Conservation (phyloP, 129 eudicot genomes). For the Smallanthus sonchifolius region DNA sequence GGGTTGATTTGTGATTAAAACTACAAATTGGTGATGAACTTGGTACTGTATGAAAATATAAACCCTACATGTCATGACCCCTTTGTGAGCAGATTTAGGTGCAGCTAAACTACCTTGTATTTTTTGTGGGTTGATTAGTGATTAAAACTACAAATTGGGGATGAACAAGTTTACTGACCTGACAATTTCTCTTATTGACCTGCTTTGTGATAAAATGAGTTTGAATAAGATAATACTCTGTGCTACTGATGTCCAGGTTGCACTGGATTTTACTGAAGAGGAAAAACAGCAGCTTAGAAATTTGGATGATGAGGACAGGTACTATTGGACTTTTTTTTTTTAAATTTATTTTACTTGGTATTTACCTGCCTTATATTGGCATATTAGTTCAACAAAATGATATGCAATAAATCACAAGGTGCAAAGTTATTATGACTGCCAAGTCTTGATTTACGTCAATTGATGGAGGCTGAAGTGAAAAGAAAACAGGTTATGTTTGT, state of each 20-base stretch:
- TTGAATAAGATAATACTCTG: too few species aligned
- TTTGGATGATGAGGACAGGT: slow-evolving; percentile 64
- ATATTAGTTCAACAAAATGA: not conserved
- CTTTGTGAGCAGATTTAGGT: not conserved
- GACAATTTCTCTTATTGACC: not conserved
- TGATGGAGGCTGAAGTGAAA: not conserved
- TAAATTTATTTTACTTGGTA: not conserved
- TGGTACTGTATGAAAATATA: not conserved
- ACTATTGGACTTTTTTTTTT: not conserved
- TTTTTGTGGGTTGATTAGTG: too few species aligned
- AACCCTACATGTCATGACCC: not conserved
- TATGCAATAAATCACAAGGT: not conserved
- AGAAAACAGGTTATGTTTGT: not conserved
- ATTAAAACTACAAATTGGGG: too few species aligned
- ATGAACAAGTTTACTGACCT: not conserved
- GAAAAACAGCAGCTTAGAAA: slow-evolving; percentile 64
- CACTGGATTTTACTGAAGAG: slow-evolving; percentile 73
- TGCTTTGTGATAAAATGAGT: not conserved
- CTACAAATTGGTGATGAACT: slow-evolving; percentile 1
- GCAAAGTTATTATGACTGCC: not conserved
- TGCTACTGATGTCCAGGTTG: slow-evolving; percentile 43
- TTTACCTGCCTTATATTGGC: not conserved
- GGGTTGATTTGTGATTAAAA: not conserved
- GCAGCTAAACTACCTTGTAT: not conserved
- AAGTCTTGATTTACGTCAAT: not conserved